These are phyloP conservation scores for Nymphaea thermarum DNA, from an alignment of 164 flowering plant genomes.

Conservation along the genomic window DNA sequence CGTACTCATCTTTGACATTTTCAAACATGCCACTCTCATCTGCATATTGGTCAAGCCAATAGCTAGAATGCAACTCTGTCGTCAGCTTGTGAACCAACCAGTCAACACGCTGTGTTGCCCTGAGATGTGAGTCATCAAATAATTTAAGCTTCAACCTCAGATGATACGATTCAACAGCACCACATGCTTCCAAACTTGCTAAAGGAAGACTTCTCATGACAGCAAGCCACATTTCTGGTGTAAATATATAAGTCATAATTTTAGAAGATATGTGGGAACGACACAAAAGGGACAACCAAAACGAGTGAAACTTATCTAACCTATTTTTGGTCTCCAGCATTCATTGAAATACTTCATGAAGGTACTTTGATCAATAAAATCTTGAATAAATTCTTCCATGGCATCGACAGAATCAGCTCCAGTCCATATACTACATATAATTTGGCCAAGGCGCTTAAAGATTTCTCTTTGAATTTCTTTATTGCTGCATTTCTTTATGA, in stretches of 20 bases:
- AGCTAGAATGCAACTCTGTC: conserved; percentile 81
- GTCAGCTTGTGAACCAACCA: conserved; percentile 94
- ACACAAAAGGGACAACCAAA: background rate
- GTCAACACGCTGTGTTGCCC: conserved; percentile 83
- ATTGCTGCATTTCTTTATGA: conserved; percentile 55
- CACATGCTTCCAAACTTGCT: conserved; percentile 86
- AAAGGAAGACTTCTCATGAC: conserved; percentile 64
- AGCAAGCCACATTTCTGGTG: conserved; percentile 85
- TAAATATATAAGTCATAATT: background rate
- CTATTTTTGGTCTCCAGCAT: conserved; percentile 87
- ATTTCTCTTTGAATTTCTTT: conserved; percentile 77
- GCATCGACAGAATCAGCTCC: conserved; percentile 33
- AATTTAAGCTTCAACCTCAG: conserved; percentile 72
- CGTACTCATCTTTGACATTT: conserved; percentile 75
- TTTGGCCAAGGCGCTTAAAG: conserved; percentile 68
- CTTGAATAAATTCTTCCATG: conserved; percentile 55
- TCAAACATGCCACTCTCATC: conserved; percentile 86
- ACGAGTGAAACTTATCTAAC: conserved; percentile 23
- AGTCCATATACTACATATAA: conserved; percentile 60
- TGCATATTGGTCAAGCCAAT: conserved; percentile 88
- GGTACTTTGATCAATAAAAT: conserved; percentile 79
- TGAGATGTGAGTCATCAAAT: conserved; percentile 86
- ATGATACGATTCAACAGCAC: conserved; percentile 93
- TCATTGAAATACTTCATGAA: conserved; percentile 78
- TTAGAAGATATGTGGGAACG: background rate